Evolutionary conservation across 768 basidiomycete genomes (phyloP), one percentile per base, ranked within the genome.

Genomic region (Panaeolus cyanescens): DNA sequence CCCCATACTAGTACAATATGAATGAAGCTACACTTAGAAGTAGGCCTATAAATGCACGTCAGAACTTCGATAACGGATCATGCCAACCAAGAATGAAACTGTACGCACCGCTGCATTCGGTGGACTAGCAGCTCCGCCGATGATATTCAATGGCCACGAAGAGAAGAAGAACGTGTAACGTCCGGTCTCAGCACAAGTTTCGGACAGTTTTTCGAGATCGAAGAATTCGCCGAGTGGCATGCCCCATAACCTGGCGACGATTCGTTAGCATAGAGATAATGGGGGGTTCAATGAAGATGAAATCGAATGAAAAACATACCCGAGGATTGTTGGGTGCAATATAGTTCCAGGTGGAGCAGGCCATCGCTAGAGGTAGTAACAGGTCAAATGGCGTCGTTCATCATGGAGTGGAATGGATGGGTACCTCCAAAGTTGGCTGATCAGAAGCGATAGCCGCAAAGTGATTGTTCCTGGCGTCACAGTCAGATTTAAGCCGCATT

Each of bases 151-250:
- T 0, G 89, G 89, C 88, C 87, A 90, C 2, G 87, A 90, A 1
- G 87, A 81, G 74, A 91, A 89, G 80, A 90, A 91, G 71, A 92
- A 90, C 9, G 86, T 87, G 69, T 88, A 90, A 65, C 87, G 74
- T 4, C 82, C 80, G 1, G 82, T 83, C 62, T 83, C 81, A 4
- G 80, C 80, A 67, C 87, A 90, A 7, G 76, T 73, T 61, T 81
- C 72, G 10, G 86, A 81, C 2, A 91, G 76, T 60, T 80, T 79
- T 70, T 91, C 89, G 36, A 90, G 74, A 70, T 91, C 89, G 69
- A 91, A 90, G 66, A 90, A 81, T 74, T 90, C 90, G 83, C 88
- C 89, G 56, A 90, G 85, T 28, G 88, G 88, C 87, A 90, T 89
- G 4, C 89, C 89, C 84, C 87, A 90, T 13, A 89, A 72, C 5